Evolutionary conservation across 106 monocot genomes (phyloP).

Genomic region (Platanthera zijinensis): DNA sequence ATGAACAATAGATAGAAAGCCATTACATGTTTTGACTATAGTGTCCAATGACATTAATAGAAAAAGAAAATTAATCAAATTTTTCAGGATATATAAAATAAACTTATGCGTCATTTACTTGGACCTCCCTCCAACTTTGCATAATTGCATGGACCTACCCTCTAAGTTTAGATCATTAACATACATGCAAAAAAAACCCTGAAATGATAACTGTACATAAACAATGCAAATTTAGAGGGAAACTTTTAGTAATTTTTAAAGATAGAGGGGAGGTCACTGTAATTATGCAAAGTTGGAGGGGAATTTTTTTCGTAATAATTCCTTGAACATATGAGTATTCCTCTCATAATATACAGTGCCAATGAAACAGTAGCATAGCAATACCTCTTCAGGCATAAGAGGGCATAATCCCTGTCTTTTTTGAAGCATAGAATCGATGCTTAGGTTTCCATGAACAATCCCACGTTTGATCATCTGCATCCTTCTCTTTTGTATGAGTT

Average conservation of each 20-base stretch:
- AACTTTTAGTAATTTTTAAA: too few relatives aligned
- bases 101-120: too few relatives aligned
- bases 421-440: constrained; percentile 48
- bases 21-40: not conserved
- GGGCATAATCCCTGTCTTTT: constrained; percentile 80
- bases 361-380: not conserved
- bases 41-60: not conserved
- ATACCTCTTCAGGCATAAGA: constrained; percentile 93
- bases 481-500: constrained; percentile 78
- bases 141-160: too few relatives aligned
- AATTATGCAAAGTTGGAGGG: too few relatives aligned
- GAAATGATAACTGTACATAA: too few relatives aligned
- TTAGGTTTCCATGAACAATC: constrained; percentile 51
- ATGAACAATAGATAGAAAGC: not conserved
- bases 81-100: not conserved
- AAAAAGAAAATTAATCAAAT: not conserved
- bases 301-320: too few relatives aligned
- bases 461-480: constrained; percentile 71
- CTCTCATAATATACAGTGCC: not conserved
- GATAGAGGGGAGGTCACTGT: too few relatives aligned
- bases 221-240: too few relatives aligned
- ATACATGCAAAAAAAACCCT: too few relatives aligned
- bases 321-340: not conserved
- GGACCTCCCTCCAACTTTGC: too few relatives aligned
- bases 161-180: too few relatives aligned